Base-by-base conservation (phyloP, 805 yeast species). In the Kodamaea kaohsiungensis region DNA sequence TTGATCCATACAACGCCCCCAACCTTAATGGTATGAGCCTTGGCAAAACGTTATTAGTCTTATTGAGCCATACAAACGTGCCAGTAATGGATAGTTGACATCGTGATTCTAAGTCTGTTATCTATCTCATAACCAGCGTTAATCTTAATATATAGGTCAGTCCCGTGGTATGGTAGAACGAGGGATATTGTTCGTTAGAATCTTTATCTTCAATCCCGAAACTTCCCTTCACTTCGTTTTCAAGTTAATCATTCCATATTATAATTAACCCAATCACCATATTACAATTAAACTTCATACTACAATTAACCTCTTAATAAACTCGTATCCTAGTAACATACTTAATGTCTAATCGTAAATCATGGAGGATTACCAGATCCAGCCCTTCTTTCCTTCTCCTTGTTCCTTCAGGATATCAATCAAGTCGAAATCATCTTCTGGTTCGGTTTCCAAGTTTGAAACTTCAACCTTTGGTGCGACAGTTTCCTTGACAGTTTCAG, bases 341-440 rank as follows among this genome's bases (percentile, higher is more conserved):
- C 35, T 30, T 17, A 40, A 40, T 40, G 45, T 40, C 45, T 40
- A 40, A 16, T 40, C 45, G 45, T 40, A 40, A 40, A 40, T 40
- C 45, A 40, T 40, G 45, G 9, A 3, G 42, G 42, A 48, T 22
- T 53, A 56, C 62, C 62, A 59, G 15, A 57, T 47, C 62, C 61
- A 59, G 3, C 61, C 61, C 49, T 54, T 58, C 52, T 53, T 53
- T 22, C 49, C 52, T 45, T 52, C 50, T 3, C n/a, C 25, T 30
- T 8, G 47, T 17, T 48, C 53, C 46, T 46, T 51, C 15, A 43
- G 54, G 5, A 50, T 38, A 27, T 56, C 52, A 15, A 50, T 53
- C 40, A 53, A 6, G 38, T 55, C 60, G 22, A 35, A 53, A 22
- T 56, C 58, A 27, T 56, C 57, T 22, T 18, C 50, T 3, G 43